A percentile compares a stretch with the other conserved stretches of the same genome.
Evolutionary conservation across 139 green algal genomes (phyloP).

Genomic region (Edaphochlamys debaryana): DNA sequence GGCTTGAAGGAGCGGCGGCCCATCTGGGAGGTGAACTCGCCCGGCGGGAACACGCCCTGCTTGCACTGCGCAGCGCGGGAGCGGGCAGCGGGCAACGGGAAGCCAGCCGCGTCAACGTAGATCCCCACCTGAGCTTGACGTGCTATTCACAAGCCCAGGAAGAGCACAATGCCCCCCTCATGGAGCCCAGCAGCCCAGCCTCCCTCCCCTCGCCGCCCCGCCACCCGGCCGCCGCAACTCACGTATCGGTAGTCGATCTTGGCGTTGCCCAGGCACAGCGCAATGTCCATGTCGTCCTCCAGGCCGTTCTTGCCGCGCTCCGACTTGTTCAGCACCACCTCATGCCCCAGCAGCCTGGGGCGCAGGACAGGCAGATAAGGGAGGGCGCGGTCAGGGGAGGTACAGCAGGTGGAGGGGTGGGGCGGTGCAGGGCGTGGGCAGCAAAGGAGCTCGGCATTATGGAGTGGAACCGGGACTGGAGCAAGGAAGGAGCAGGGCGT

Average conservation of each 20-base stretch:
- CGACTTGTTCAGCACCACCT: slow-evolving; percentile 67
- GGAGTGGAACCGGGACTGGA: no score
- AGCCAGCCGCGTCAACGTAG: no score
- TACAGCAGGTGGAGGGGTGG: neutral
- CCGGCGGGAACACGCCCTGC: slow-evolving; percentile 65
- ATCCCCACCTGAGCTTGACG: no score
- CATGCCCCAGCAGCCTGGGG: slow-evolving; percentile 61
- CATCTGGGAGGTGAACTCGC: slow-evolving; percentile 57
- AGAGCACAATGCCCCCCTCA: no score
- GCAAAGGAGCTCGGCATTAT: no score
- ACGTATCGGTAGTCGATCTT: slow-evolving; percentile 70
- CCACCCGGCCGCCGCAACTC: neutral
- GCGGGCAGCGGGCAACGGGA: no score
- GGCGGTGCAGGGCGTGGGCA: neutral
- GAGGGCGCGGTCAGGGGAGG: neutral
- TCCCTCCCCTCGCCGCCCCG: no score
- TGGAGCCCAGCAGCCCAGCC: no score
- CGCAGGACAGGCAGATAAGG: no score
- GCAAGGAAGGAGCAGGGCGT: no score
- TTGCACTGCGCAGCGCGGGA: slow-evolving; percentile 41
- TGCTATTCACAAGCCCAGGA: no score
- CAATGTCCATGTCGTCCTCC: slow-evolving; percentile 59
- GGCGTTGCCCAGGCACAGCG: slow-evolving; percentile 57
- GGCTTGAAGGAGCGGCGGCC: slow-evolving; percentile 58
- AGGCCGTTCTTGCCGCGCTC: slow-evolving; percentile 62